Conservation (phyloP, 2,329 filamentous ascomycete species). For the Juglanconis oblonga region DNA sequence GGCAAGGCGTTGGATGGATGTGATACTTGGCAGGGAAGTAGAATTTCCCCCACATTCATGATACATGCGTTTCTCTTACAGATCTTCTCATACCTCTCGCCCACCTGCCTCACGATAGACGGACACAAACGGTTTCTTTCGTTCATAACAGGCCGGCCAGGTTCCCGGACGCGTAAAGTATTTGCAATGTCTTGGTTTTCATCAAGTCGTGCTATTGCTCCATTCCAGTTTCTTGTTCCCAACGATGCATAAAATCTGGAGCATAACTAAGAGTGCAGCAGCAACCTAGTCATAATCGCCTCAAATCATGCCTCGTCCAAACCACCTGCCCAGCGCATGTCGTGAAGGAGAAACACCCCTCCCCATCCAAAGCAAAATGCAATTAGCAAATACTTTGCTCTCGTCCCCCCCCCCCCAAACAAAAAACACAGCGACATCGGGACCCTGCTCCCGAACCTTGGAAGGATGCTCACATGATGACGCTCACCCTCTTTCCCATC, state of each 20-base stretch:
- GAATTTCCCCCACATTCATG: background rate
- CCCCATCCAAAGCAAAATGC: background rate
- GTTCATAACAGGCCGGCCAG: no score
- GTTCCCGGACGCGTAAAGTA: background rate
- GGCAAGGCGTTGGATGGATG: constrained; percentile 1
- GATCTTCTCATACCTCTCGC: background rate
- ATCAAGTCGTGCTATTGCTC: background rate
- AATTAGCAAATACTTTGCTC: background rate
- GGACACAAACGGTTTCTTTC: background rate
- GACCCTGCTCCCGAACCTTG: no score
- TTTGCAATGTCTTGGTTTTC: background rate
- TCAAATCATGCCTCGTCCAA: background rate
- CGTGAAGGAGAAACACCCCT: background rate
- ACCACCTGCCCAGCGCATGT: background rate
- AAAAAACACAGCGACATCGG: no score
- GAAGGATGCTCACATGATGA: constrained; percentile 18
- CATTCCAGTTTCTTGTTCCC: background rate
- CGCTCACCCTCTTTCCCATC: constrained; percentile 18
- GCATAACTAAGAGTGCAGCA: background rate
- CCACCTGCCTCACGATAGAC: background rate
- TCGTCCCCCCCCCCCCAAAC: background rate
- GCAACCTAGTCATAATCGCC: background rate
- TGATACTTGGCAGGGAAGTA: background rate
- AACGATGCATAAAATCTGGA: background rate
- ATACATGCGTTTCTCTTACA: background rate